Evolutionary conservation across 2,329 filamentous ascomycete genomes (phyloP).

Genomic region (Podosphaera fusca): DNA sequence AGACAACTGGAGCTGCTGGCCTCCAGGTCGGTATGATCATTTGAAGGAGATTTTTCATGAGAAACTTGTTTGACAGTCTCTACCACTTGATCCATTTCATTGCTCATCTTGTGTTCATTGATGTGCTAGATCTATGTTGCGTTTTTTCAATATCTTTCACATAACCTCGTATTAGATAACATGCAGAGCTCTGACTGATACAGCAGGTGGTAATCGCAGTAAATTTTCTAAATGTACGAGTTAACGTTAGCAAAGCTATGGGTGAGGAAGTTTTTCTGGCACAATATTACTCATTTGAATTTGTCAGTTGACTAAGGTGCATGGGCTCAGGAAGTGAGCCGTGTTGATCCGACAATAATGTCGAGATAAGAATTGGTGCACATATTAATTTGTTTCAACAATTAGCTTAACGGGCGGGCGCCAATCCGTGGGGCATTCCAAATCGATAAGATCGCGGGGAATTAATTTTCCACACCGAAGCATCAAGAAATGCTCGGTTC

Average conservation of each 20-base stretch:
- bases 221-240: too few relatives aligned
- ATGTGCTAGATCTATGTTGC: constrained; percentile 9
- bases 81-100: constrained; percentile 11
- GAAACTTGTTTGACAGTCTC: constrained; percentile 13
- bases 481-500: too few relatives aligned
- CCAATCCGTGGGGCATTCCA: neutral
- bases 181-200: neutral
- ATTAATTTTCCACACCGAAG: neutral
- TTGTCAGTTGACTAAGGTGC: too few relatives aligned
- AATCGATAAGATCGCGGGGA: neutral
- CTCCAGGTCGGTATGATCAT: constrained; percentile 19
- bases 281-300: too few relatives aligned
- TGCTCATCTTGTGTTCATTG: constrained; percentile 12
- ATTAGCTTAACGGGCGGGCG: neutral
- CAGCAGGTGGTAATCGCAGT: too few relatives aligned
- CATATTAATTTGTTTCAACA: too few relatives aligned
- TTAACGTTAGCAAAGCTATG: too few relatives aligned
- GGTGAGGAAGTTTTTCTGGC: too few relatives aligned
- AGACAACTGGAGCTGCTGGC: constrained; percentile 72
- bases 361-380: too few relatives aligned
- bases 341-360: too few relatives aligned
- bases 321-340: too few relatives aligned
- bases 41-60: constrained; percentile 8
- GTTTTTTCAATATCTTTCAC: constrained; percentile 9
- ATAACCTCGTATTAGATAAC: constrained; percentile 10